phyloP scores from a whole-genome alignment of 2,329 filamentous ascomycete species.

The Trichoderma atrobrunneum region DNA sequence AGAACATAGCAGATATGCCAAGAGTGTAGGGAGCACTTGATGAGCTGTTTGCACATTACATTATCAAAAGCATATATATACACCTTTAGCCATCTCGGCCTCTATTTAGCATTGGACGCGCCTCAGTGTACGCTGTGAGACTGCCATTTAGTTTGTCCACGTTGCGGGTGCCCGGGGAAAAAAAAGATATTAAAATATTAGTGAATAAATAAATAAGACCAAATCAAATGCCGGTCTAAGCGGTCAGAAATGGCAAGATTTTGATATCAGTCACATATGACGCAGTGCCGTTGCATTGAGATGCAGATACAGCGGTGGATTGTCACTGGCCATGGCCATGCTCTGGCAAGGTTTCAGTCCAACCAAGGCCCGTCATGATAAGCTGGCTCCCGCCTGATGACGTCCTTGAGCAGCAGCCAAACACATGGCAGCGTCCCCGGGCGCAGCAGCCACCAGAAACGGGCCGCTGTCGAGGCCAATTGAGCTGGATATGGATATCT shows the following conservation, averaged over 20 bases:
- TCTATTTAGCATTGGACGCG: neutral
- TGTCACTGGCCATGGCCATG: neutral
- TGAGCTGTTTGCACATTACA: neutral
- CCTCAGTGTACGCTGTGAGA: neutral
- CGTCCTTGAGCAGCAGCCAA: conserved; percentile 7
- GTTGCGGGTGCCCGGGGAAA: neutral
- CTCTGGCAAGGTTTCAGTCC: neutral
- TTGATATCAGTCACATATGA: neutral
- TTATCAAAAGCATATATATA: neutral
- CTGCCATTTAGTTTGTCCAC: neutral
- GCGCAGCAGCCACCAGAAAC: neutral
- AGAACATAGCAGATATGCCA: conserved; percentile 2
- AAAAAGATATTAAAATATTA: neutral
- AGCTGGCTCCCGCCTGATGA: conserved; percentile 13
- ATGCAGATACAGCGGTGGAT: neutral
- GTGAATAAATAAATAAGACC: neutral
- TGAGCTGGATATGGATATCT: neutral
- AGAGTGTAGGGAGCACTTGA: neutral
- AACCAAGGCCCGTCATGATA: neutral
- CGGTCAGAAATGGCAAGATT: neutral
- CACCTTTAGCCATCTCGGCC: neutral
- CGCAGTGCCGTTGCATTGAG: conserved; percentile 1
- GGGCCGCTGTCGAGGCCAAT: neutral
- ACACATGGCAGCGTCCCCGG: neutral
- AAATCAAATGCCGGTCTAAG: neutral